Evolutionary conservation across 2,329 filamentous ascomycete species (phyloP).

Genomic region (Aureobasidium leucospermi): DNA sequence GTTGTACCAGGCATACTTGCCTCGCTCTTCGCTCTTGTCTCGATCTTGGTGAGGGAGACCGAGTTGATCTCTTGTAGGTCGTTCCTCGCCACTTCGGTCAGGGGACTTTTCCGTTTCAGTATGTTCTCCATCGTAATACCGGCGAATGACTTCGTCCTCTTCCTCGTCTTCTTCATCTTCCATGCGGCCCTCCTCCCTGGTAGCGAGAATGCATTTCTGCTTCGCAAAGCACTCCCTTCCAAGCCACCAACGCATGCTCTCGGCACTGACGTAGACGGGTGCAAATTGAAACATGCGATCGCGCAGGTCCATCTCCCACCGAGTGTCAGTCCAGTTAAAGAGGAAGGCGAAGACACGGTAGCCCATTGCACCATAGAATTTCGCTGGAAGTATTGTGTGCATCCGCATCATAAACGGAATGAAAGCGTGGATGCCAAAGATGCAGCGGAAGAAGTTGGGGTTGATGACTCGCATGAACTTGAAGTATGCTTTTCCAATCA

Average conservation of each 20-base stretch:
- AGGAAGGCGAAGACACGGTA: constrained; percentile 86
- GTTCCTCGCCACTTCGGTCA: neutral
- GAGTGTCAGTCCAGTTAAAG: constrained; percentile 76
- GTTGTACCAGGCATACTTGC: constrained; percentile 69
- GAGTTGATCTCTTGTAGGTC: neutral
- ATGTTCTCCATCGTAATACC: constrained; percentile 24
- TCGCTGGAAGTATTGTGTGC: constrained; percentile 58
- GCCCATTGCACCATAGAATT: constrained; percentile 70
- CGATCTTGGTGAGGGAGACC: constrained; percentile 12
- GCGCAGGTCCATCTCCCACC: constrained; percentile 76
- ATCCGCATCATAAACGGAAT: constrained; percentile 90
- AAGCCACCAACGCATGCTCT: constrained; percentile 94
- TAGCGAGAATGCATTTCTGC: constrained; percentile 81
- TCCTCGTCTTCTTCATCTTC: constrained; percentile 48
- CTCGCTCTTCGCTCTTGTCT: constrained; percentile 29
- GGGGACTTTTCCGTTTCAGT: constrained; percentile 12
- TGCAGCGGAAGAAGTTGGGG: constrained; percentile 64
- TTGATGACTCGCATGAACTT: constrained; percentile 82
- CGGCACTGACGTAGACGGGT: constrained; percentile 81
- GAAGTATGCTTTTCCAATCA: constrained; percentile 83
- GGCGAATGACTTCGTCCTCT: constrained; percentile 32
- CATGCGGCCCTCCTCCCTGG: constrained; percentile 59
- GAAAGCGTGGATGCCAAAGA: constrained; percentile 90
- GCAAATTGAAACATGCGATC: constrained; percentile 87
- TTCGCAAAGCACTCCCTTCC: constrained; percentile 76